These are phyloP conservation scores for Nitzschia putrida DNA, from an alignment of 108 stramenopile species.

Conservation along the genomic window DNA sequence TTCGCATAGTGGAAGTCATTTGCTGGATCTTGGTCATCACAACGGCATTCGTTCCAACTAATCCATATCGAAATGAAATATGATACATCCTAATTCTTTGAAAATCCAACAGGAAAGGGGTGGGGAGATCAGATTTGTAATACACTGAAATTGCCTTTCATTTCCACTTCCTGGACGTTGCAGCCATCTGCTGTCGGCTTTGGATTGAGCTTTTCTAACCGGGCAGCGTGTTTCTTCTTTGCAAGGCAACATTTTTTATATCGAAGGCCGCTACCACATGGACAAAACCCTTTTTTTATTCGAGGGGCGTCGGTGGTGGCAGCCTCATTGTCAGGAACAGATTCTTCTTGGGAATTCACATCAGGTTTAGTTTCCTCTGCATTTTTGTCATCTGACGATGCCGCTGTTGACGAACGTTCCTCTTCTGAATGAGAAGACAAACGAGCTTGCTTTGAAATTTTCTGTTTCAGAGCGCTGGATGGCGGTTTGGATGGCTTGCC, in stretches of 20 bases:
- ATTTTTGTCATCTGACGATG: neutral
- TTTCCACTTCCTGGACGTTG: constrained; percentile 29
- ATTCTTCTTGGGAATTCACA: neutral
- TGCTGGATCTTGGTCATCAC: too few species aligned
- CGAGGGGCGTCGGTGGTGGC: neutral
- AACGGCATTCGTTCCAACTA: too few species aligned
- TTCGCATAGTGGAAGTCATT: too few species aligned
- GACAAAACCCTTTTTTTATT: constrained; percentile 57
- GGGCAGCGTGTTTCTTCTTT: constrained; percentile 39
- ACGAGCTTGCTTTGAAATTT: neutral
- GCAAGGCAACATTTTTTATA: constrained; percentile 73
- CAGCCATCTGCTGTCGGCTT: constrained; percentile 4
- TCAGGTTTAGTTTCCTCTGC: neutral
- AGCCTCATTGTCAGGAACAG: neutral
- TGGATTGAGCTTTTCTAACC: constrained; percentile 24
- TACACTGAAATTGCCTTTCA: constrained; percentile 59
- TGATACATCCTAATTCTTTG: too few species aligned
- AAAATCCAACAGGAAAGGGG: too few species aligned
- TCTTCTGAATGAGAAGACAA: too few species aligned
- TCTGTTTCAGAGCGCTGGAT: neutral
- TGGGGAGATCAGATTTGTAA: constrained; percentile 30
- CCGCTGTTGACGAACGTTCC: too few species aligned
- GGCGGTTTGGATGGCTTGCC: constrained; percentile 15
- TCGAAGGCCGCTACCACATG: constrained; percentile 61
- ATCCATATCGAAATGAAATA: too few species aligned